These are phyloP conservation scores for Platanthera zijinensis DNA, from an alignment of 106 monocot species.

Conservation along the genomic window DNA sequence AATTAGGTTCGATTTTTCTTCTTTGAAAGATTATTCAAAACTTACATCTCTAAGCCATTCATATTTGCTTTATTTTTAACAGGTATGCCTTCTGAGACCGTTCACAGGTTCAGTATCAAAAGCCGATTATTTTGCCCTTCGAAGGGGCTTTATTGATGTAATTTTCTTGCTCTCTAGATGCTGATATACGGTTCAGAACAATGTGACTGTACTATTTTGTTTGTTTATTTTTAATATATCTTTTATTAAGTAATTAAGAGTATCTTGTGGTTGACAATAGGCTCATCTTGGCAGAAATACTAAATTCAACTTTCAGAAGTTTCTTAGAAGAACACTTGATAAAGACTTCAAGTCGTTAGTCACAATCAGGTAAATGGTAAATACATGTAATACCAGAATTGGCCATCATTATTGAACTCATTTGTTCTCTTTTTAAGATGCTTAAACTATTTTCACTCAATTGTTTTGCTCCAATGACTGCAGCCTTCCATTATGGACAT, in stretches of 20 bases:
- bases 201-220: not conserved
- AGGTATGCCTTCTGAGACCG: constrained; percentile 44
- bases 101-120: constrained; percentile 39
- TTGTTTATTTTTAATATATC: not conserved
- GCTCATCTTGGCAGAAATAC: constrained; percentile 10
- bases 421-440: not conserved
- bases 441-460: not conserved
- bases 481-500: constrained; percentile 45
- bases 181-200: not conserved
- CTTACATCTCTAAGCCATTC: not conserved
- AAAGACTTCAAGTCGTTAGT: constrained; percentile 35
- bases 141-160: constrained; percentile 46
- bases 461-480: constrained; percentile 6
- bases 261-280: not conserved
- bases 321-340: constrained; percentile 41
- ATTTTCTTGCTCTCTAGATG: not conserved
- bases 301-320: constrained; percentile 30
- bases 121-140: constrained; percentile 55
- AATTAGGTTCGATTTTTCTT: too few relatives aligned
- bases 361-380: constrained; percentile 28
- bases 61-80: not conserved
- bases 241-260: not conserved
- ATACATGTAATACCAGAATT: not conserved
- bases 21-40: not conserved
- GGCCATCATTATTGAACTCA: not conserved